Conservation (phyloP, 768 basidiomycete genomes). For the Tylopilus cervinicoccineus region DNA sequence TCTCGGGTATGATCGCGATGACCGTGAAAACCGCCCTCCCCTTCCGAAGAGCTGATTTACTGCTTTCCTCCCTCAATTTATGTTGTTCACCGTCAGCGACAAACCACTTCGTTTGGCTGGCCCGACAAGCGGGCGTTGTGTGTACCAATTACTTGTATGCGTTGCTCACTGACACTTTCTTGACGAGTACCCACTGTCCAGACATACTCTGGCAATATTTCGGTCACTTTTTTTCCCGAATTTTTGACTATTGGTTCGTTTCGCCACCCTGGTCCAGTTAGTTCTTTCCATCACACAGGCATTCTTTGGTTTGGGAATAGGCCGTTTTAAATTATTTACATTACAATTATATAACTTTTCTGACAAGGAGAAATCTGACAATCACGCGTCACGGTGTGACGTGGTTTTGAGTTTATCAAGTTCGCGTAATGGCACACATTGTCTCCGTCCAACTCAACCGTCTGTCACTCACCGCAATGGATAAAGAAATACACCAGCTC, state of each 20-base stretch:
- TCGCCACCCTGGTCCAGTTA: constrained; percentile 1
- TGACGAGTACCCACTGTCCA: constrained; percentile 10
- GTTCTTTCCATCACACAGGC: background rate
- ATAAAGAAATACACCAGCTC: constrained; percentile 56
- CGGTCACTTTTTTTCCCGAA: constrained; percentile 4
- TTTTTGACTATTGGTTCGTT: constrained; percentile 2
- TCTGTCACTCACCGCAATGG: constrained; percentile 35
- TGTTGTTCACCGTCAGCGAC: constrained; percentile 7
- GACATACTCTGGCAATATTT: constrained; percentile 2
- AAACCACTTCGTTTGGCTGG: constrained; percentile 26
- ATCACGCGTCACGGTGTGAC: constrained; percentile 27
- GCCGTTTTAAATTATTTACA: constrained; percentile 12
- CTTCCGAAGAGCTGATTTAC: constrained; percentile 25
- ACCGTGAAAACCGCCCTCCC: constrained; percentile 23
- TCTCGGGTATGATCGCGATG: constrained; percentile 58
- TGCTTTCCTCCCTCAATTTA: background rate
- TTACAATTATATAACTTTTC: background rate
- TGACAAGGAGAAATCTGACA: background rate
- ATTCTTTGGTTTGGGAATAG: constrained; percentile 13
- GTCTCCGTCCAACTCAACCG: constrained; percentile 5
- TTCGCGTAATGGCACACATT: constrained; percentile 19
- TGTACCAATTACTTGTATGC: constrained; percentile 28
- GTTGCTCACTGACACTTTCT: constrained; percentile 16
- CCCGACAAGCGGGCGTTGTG: constrained; percentile 21
- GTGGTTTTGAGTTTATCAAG: constrained; percentile 15